A percentile compares a stretch with the other conserved stretches of the same genome.
Conservation (phyloP, 179 eudicot genomes). For the Corrigiola litoralis region DNA sequence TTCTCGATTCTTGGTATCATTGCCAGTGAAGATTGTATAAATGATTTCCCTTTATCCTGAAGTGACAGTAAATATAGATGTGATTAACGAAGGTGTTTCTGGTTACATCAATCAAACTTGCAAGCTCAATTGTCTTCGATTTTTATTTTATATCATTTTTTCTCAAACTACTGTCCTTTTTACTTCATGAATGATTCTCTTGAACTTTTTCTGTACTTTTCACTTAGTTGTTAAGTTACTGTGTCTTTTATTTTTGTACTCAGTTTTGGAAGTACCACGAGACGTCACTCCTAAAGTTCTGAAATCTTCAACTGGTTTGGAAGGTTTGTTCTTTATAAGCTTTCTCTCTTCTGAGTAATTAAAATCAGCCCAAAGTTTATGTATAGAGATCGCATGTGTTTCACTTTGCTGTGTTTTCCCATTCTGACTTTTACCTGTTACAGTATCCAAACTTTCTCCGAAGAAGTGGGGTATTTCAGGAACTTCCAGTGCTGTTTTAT, state of each 20-base stretch:
- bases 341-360: no score
- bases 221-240: background rate
- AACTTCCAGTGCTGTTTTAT: slow-evolving; percentile 57
- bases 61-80: no score
- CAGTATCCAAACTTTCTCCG: slow-evolving; percentile 85
- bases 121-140: no score
- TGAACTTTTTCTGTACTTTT: background rate
- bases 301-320: slow-evolving; percentile 82
- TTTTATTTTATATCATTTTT: background rate
- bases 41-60: no score
- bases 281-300: slow-evolving; percentile 71
- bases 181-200: background rate
- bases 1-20: no score
- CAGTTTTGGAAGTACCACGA: slow-evolving; percentile 85
- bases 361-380: no score
- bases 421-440: slow-evolving; percentile 11
- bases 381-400: background rate
- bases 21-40: no score
- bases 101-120: no score
- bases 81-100: no score
- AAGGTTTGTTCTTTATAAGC: slow-evolving; percentile 43
- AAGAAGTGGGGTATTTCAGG: slow-evolving; percentile 93
- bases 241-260: slow-evolving; percentile 1
- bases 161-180: background rate
- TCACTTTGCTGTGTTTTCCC: background rate